Evolutionary conservation across 2,329 filamentous ascomycete species (phyloP), one percentile per base, ranked within the genome.

Genomic region (Monosporascus sp.): DNA sequence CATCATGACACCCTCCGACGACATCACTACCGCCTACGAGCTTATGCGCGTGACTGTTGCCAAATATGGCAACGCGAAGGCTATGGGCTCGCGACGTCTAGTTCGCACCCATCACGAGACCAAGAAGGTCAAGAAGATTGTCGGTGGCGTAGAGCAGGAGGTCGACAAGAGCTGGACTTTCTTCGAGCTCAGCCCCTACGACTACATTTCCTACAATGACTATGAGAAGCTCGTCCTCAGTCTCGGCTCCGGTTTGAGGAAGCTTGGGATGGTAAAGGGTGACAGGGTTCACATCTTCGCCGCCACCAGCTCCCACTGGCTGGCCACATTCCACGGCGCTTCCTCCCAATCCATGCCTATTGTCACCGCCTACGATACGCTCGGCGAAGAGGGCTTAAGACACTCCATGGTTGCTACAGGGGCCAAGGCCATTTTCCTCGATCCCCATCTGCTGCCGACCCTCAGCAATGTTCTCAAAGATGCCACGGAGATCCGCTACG

Each of bases 111-210:
- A 94, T 70, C 80, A 86, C 62, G 90, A 95, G 74, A 88, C 83
- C 64, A 95, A 93, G 79, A 93, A 90, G 79, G 76, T 95, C 69
- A 94, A 93, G 82, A 94, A 92, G 79, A 79, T 91, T 54, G 76
- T 95, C 45, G 88, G 94, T 68, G 90, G 90, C 59, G 80, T 86
- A 65, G 87, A 93, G 77, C 75, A 82, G 65, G 82, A 91, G 72
- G 82, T 92, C 27, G 88, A 93, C 70, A 95, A 95, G 83, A 81
- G 89, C 66, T 95, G 90, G 90, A 87, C 86, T 53, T 95, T 88
- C 73, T 94, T 90, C 68, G 90, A 95, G 76, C 83, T 93, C 63
- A 87, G 87, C 67, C 78, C 77, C 50, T 95, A 93, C 76, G 81
- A 84, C 56, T 95, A 88, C 76, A 78, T 87, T 67, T 87, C 80